Percentiles rank a stretch among this genome's conserved stretches.
These are phyloP conservation scores for Phytomonas francai DNA, from an alignment of 208 protist genomes.

Conservation along the genomic window DNA sequence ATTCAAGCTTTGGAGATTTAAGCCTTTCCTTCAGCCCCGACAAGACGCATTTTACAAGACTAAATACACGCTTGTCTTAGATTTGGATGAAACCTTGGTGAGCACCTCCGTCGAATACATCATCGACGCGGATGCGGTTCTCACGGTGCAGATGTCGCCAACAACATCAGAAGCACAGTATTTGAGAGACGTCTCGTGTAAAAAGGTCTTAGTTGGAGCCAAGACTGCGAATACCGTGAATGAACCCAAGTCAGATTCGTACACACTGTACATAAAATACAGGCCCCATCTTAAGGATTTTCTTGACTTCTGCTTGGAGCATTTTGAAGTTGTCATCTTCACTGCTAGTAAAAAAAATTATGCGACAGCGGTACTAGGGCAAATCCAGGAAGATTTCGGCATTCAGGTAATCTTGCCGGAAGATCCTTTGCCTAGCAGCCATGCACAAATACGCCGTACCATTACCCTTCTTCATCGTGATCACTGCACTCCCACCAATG, in stretches of 20 bases:
- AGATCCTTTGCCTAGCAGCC: background rate
- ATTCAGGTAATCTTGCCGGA: background rate
- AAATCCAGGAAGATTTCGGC: constrained; percentile 25
- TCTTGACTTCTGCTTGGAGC: constrained; percentile 20
- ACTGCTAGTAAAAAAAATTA: constrained; percentile 44
- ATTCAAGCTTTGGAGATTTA: constrained; percentile 30
- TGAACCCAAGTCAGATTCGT: background rate
- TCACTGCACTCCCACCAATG: constrained; percentile 46
- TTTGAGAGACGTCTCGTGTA: background rate
- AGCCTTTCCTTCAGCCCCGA: constrained; percentile 16
- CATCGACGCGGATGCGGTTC: constrained; percentile 21
- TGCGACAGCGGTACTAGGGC: constrained; percentile 23
- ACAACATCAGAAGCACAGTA: background rate
- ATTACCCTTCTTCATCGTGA: constrained; percentile 42
- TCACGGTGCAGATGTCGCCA: constrained; percentile 10
- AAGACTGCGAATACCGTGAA: background rate
- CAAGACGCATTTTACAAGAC: constrained; percentile 1
- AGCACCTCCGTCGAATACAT: constrained; percentile 32
- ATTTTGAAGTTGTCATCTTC: constrained; percentile 59
- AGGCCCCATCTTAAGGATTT: constrained; percentile 32
- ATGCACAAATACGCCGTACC: background rate
- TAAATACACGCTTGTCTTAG: constrained; percentile 33
- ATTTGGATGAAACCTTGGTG: constrained; percentile 50
- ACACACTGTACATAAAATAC: constrained; percentile 31
- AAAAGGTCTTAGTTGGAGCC: background rate